Conservation (phyloP, 768 basidiomycete genomes). For the Xerocomellus dryophilus region DNA sequence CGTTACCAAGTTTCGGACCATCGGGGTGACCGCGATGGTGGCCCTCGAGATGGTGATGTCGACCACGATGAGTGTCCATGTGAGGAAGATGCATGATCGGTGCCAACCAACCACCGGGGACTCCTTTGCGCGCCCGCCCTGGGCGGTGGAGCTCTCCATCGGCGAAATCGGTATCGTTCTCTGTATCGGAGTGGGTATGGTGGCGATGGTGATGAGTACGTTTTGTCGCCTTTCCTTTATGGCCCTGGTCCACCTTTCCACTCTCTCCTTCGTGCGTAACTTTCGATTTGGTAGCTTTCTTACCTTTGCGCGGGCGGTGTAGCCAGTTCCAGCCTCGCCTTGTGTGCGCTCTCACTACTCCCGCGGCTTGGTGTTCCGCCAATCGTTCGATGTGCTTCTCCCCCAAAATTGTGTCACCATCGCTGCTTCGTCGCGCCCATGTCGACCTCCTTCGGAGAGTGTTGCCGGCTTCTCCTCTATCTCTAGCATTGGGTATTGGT, state of each 20-base stretch:
- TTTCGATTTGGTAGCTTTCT: neutral
- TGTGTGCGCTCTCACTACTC: constrained; percentile 46
- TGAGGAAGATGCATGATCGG: constrained; percentile 3
- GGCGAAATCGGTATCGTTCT: constrained; percentile 5
- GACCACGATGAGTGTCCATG: neutral
- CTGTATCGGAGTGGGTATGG: constrained; percentile 8
- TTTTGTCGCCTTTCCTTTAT: constrained; percentile 9
- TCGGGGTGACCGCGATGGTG: constrained; percentile 1
- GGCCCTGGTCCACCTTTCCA: neutral
- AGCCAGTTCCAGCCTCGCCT: constrained; percentile 27
- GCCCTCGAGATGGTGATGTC: constrained; percentile 5
- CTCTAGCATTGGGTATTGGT: constrained; percentile 20
- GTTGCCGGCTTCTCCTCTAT: neutral
- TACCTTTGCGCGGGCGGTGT: constrained; percentile 6
- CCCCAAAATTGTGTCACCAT: neutral
- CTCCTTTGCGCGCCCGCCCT: constrained; percentile 12
- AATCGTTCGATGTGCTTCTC: constrained; percentile 28
- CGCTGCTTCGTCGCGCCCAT: constrained; percentile 12
- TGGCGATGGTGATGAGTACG: neutral
- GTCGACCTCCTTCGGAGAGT: constrained; percentile 19
- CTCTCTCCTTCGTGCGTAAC: neutral
- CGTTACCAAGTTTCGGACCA: constrained; percentile 35
- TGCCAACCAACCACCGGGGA: constrained; percentile 20
- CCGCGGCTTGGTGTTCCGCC: constrained; percentile 36
- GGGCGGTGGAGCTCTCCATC: constrained; percentile 4